A percentile compares a stretch with the other conserved stretches of the same genome.
Evolutionary conservation across 768 basidiomycete species (phyloP).

Genomic region (Clavaria fumosa): DNA sequence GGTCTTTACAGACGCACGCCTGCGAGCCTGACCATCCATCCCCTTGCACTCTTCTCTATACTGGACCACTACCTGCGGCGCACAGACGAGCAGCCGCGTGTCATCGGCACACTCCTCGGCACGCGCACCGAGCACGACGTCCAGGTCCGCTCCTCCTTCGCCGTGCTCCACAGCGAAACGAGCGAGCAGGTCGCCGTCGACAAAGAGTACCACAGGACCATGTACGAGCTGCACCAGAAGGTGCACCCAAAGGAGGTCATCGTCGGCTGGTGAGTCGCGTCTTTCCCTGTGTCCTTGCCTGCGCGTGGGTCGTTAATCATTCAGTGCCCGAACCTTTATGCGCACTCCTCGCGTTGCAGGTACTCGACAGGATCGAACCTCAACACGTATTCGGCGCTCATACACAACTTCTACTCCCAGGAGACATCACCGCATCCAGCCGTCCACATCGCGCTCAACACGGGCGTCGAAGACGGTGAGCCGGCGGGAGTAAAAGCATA

Average conservation of each 20-base stretch:
- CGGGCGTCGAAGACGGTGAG: constrained; percentile 48
- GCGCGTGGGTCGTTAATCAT: neutral
- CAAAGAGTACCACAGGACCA: constrained; percentile 87
- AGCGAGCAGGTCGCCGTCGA: constrained; percentile 91
- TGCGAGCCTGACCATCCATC: constrained; percentile 68
- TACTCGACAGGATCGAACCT: constrained; percentile 85
- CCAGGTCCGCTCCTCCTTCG: constrained; percentile 75
- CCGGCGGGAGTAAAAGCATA: constrained; percentile 74
- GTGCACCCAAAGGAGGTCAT: constrained; percentile 79
- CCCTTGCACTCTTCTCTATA: constrained; percentile 86
- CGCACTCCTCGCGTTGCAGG: no score
- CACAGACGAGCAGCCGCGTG: constrained; percentile 65
- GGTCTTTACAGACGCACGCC: constrained; percentile 42
- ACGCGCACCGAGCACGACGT: constrained; percentile 53
- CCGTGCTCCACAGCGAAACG: constrained; percentile 84
- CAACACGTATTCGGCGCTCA: constrained; percentile 90
- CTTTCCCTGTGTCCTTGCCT: neutral
- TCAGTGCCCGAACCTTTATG: no score
- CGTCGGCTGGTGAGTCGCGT: constrained; percentile 75
- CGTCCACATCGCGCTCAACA: constrained; percentile 83
- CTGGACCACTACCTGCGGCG: constrained; percentile 93
- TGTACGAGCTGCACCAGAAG: constrained; percentile 83
- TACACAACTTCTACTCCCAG: constrained; percentile 95
- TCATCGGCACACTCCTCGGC: constrained; percentile 91
- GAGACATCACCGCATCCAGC: constrained; percentile 82